These are phyloP conservation scores for Nemania bipapillata DNA, from an alignment of 2,329 filamentous ascomycete species.

Conservation along the genomic window DNA sequence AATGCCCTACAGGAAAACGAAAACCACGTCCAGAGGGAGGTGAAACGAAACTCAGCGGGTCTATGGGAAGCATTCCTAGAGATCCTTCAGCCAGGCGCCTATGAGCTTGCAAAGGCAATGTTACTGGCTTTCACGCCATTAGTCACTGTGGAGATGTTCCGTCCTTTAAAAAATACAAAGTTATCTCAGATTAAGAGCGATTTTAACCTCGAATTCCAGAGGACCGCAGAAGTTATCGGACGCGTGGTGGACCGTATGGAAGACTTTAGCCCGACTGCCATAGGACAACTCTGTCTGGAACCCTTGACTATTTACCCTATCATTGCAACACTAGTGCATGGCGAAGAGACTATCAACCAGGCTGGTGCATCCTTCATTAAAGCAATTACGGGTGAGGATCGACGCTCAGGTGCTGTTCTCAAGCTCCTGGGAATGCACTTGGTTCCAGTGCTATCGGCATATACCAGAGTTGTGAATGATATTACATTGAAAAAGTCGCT, in stretches of 20 bases:
- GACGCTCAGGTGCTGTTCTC: conserved; percentile 62
- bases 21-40: conserved; percentile 71
- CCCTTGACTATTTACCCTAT: conserved; percentile 76
- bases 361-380: conserved; percentile 85
- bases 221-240: conserved; percentile 69
- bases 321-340: conserved; percentile 82
- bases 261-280: conserved; percentile 75
- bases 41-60: conserved; percentile 75
- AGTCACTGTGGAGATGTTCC: conserved; percentile 79
- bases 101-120: conserved; percentile 79
- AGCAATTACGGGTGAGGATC: conserved; percentile 75
- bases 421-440: conserved; percentile 61
- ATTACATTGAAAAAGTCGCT: conserved; percentile 59
- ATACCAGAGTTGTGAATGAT: conserved; percentile 56
- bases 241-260: conserved; percentile 81
- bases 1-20: conserved; percentile 68
- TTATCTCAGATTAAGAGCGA: conserved; percentile 63
- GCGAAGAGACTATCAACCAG: conserved; percentile 80
- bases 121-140: conserved; percentile 76
- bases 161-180: conserved; percentile 61
- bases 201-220: conserved; percentile 79
- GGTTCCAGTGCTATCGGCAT: conserved; percentile 57
- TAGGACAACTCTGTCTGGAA: conserved; percentile 75
- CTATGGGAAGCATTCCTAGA: conserved; percentile 83
- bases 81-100: conserved; percentile 72